Conservation (phyloP, 306 rosid genomes). For the Sesbania bispinosa region DNA sequence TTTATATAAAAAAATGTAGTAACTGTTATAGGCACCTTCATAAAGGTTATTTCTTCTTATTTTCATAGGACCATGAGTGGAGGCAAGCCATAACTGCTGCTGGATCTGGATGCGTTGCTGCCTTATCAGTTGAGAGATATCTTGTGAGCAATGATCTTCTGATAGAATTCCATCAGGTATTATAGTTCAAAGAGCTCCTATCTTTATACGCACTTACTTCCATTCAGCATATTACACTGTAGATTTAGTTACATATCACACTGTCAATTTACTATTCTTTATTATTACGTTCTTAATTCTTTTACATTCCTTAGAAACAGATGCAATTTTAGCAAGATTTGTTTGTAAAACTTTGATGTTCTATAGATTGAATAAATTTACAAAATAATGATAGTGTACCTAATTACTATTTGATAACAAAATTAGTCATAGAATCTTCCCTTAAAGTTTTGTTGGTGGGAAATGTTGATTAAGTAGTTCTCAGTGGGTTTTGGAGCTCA, state of each 20-base stretch:
- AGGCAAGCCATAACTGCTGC: constrained; percentile 99
- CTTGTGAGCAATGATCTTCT: constrained; percentile 74
- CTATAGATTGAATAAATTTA: neutral
- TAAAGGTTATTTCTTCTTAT: neutral
- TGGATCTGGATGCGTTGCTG: constrained; percentile 95
- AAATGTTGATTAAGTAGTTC: neutral
- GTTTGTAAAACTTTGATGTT: constrained; percentile 9
- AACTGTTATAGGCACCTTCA: constrained; percentile 1
- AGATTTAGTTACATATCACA: neutral
- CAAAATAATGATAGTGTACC: neutral
- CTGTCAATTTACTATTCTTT: neutral
- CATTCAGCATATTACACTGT: neutral
- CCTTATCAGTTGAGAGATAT: constrained; percentile 94
- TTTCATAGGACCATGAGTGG: constrained; percentile 86
- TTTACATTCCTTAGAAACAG: neutral
- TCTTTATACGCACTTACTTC: constrained; percentile 4
- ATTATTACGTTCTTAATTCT: neutral
- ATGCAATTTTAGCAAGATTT: constrained; percentile 1
- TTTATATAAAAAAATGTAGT: neutral
- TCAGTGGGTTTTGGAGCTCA: neutral
- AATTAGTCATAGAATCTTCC: neutral
- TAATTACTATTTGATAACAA: neutral
- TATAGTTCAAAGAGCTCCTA: constrained; percentile 13
- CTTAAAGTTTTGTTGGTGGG: neutral
- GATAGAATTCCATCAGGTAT: constrained; percentile 96